Base-by-base conservation (phyloP, 768 basidiomycete genomes). In the Pisolithus sp. region DNA sequence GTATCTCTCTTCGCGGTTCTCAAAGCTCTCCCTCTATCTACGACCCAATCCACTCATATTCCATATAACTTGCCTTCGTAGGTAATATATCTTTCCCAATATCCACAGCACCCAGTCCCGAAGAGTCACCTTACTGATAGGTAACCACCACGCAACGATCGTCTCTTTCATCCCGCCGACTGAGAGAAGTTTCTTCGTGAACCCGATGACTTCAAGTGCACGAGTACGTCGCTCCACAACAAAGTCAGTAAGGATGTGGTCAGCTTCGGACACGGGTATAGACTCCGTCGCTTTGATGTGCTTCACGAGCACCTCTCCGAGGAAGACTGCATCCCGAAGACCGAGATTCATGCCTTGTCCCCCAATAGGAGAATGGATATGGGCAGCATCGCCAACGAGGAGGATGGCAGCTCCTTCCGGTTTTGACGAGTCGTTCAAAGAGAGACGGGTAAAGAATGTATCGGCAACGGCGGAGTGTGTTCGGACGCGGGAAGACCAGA, bases 261-360 rank as follows among this genome's bases (percentile, higher is more conserved):
- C 73, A 0, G 58, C 58, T 21, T 58, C 57, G 9, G 52, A 20
- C n/a, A 46, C 23, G 1, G 59, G 21, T 21, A 48, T 45, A 0
- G 50, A 51, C 34, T 59, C 50, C 3, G 53, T 12, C 31, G 55
- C 57, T 3, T 39, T 55, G 3, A 72, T 52, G 59, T 75, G 74
- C n/a, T 67, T 62, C 15, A 62, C 60, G 37, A 81, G 61, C 5
- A 59, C 70, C n/a, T 72, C 68, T 6, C 72, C 78, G 2, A 80
- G 69, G 46, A 68, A 65, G 20, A 79, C 61, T 7, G 75, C 78
- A 52, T 81, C 79, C 13, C 78, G 71, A 15, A 81, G 62, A 6
- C 79, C 76, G n/a, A 81, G 71, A 53, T 79, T 79, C 78, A 81
- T 77, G 13, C 79, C 80, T 50, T 79, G 78, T 1, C 80, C 80